Evolutionary conservation across 2,329 filamentous ascomycete species (phyloP), one percentile per base, ranked within the genome.

Genomic region (Blastomyces parvus): DNA sequence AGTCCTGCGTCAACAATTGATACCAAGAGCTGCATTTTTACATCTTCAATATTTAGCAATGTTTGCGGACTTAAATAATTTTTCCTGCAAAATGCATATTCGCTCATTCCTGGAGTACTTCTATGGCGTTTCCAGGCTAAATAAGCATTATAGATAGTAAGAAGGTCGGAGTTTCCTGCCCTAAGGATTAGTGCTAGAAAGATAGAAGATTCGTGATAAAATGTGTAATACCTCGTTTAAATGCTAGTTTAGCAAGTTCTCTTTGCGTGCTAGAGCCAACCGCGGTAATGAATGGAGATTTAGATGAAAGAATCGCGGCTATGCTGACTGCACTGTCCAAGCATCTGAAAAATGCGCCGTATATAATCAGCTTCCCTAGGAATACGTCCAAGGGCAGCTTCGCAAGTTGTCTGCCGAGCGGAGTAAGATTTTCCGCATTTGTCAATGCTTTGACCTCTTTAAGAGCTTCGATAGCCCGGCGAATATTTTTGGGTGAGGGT

Each of bases 81-180:
- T 78, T 96, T 97, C 70, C 88, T 87, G 78, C 94, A 99, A 76
- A 95, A 99, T 67, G 91, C 85, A 70, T 88, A 90, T 70, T 97
- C 93, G 59, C 88, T 90, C 57, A 84, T 82, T 8, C 83, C 82
- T 0, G 86, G 83, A 0, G 86, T 85, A 68, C 85, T 85, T 74
- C 90, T 95, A 4, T 92, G 86, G 63, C 86, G 86, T 71, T 89
- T 92, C 94, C 94, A 99, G 2, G 89, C 83, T 58, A 85, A 80
- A 74, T 99, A 99, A 1, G 94, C 94, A 72, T 97, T 96, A 79
- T 96, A 97, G 0, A 91, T 84, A 0, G 94, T 97, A 13, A 97
- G 80, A 0, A 97, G 82, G 73, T 99, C 94, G 0, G 94, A 97
- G 74, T 97, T 91, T 27, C 90, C 85, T 80, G 60, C 19, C 8